Evolutionary conservation across 2,329 filamentous ascomycete species (phyloP), one percentile per base, ranked within the genome.

Genomic region (Trichoderma harzianum): DNA sequence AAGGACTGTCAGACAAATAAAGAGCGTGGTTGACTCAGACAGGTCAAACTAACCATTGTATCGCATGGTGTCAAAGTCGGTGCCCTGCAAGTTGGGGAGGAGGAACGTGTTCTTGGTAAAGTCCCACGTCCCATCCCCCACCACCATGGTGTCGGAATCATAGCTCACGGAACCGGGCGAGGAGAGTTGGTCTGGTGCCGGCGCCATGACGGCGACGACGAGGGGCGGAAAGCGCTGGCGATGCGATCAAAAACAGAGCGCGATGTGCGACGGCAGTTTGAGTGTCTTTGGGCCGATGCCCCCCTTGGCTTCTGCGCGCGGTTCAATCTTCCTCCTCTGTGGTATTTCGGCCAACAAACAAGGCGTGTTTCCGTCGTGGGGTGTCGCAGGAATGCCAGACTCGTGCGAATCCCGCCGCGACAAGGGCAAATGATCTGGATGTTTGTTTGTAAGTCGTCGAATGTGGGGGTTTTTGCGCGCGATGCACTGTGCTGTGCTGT

Each of bases 111-210:
- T 93, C 79, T 91, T 91, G 72, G 87, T 85, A 71, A 91, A 91
- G 77, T 95, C 91, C 93, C 93, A 96, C 39, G 93, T 95, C 26
- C 93, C 93, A 79, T 95, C 93, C 74, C 93, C 93, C 18, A 95
- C 92, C 70, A 85, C 86, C 86, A 95, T 85, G n/a, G 90, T 93
- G 78, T 90, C 86, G 66, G 92, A 94, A 76, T 87, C 86, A 82
- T 95, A 95, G 75, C 86, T 89, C 79, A 89, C 91, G 81, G 90
- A 89, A 78, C 93, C 93, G 64, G 93, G 87, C 75, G 91, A 86
- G 75, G 91, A 91, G 77, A 92, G 85, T 77, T 84, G 82, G 78
- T 88, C 84, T 80, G 85, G 82, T 79, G 86, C 82, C 84, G 88
- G 86, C 84, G 88, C 88, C 88, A 90, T 90, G 79, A 78, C 80